Conservation (phyloP, 2,329 filamentous ascomycete genomes). For the Bipolaris sorokiniana region DNA sequence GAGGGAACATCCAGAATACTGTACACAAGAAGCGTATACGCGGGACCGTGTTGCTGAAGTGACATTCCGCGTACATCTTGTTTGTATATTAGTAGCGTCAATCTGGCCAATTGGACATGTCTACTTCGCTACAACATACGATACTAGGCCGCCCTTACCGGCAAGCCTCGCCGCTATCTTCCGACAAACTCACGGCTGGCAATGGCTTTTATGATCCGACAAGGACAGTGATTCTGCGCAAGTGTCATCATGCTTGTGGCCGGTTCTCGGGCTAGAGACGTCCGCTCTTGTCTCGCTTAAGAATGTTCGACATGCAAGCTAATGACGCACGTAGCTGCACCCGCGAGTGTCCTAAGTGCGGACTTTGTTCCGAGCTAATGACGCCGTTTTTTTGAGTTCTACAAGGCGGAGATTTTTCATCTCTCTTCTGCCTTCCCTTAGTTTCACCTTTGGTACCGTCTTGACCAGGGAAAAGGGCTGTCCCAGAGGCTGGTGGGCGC, state of each 20-base stretch:
- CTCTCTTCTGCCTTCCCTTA: not conserved
- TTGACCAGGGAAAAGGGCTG: not conserved
- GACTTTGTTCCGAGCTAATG: conserved; percentile 32
- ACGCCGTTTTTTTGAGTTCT: conserved; percentile 19
- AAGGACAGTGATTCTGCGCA: not conserved
- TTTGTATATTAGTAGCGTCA: not conserved
- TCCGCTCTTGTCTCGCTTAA: conserved; percentile 33
- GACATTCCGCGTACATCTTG: not conserved
- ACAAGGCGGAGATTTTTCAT: conserved; percentile 4
- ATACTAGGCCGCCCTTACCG: not conserved
- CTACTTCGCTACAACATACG: not conserved
- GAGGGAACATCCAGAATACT: not conserved
- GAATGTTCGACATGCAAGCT: conserved; percentile 26
- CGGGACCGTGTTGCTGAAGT: not conserved
- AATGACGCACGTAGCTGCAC: conserved; percentile 38
- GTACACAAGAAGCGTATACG: not conserved
- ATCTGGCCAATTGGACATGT: not conserved
- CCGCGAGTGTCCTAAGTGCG: conserved; percentile 26
- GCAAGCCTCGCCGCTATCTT: not conserved
- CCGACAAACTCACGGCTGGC: not conserved
- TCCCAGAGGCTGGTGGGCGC: not conserved
- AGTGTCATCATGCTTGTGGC: conserved; percentile 19
- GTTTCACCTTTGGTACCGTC: not conserved
- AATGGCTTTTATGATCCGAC: not conserved
- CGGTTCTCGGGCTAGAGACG: conserved; percentile 26